These are phyloP conservation scores for Syncephalastrum racemosum DNA, from an alignment of 371 early-diverging fungal species.

Conservation along the genomic window DNA sequence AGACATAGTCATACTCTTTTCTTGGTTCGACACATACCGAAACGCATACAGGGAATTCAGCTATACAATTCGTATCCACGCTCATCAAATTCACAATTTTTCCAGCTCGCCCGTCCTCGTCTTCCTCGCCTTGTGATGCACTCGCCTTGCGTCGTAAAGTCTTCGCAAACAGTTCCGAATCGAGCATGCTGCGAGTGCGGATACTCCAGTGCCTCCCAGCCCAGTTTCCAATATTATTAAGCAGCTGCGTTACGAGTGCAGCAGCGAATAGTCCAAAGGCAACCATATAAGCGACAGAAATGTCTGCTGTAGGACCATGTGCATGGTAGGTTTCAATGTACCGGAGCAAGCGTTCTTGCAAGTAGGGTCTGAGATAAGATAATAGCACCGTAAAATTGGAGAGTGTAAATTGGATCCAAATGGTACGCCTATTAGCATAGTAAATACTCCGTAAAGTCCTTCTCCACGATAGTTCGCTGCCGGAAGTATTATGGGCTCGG, in stretches of 20 bases:
- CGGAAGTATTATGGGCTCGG: neutral
- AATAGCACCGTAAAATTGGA: slow-evolving; percentile 33
- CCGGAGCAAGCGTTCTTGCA: slow-evolving; percentile 40
- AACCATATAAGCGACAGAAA: slow-evolving; percentile 41
- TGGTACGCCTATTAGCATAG: slow-evolving; percentile 21
- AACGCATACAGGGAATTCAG: slow-evolving; percentile 39
- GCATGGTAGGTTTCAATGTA: slow-evolving; percentile 34
- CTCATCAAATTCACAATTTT: slow-evolving; percentile 84
- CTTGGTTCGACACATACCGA: slow-evolving; percentile 27
- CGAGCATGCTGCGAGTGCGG: slow-evolving; percentile 46
- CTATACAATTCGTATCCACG: slow-evolving; percentile 68
- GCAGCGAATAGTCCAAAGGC: slow-evolving; percentile 47
- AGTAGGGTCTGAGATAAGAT: slow-evolving; percentile 39
- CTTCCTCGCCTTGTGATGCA: slow-evolving; percentile 30
- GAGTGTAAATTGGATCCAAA: slow-evolving; percentile 36
- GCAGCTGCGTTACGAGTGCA: slow-evolving; percentile 35
- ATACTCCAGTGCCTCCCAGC: slow-evolving; percentile 52
- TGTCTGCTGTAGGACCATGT: slow-evolving; percentile 10
- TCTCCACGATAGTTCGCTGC: neutral
- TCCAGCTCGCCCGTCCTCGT: slow-evolving; percentile 47
- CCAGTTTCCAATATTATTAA: slow-evolving; percentile 44
- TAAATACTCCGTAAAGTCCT: slow-evolving; percentile 26
- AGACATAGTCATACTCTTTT: neutral
- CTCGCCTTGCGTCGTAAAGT: slow-evolving; percentile 50
- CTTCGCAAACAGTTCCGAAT: slow-evolving; percentile 53